A percentile compares a stretch with the other conserved stretches of the same genome.
These are phyloP conservation scores for Baorangia bicolor DNA, from an alignment of 768 basidiomycete genomes.

Conservation along the genomic window DNA sequence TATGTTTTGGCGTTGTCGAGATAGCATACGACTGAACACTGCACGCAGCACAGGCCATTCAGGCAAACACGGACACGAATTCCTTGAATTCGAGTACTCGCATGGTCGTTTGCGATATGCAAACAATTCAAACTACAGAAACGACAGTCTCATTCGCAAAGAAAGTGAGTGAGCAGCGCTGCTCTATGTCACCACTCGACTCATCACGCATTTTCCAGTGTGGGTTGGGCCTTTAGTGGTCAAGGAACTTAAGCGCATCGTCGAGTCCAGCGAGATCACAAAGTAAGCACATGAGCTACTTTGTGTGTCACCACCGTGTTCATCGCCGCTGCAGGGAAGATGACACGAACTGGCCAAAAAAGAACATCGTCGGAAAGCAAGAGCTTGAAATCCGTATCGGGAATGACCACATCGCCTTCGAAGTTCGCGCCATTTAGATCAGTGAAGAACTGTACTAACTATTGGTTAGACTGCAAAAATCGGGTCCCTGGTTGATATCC, in stretches of 20 bases:
- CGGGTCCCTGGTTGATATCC: slow-evolving; percentile 93
- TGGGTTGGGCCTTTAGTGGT: slow-evolving; percentile 91
- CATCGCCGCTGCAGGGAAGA: slow-evolving; percentile 73
- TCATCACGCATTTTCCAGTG: slow-evolving; percentile 52
- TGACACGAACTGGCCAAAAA: slow-evolving; percentile 98
- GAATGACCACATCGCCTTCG: slow-evolving; percentile 95
- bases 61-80: slow-evolving; percentile 96
- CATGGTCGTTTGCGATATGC: slow-evolving; percentile 96
- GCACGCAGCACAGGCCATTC: slow-evolving; percentile 78
- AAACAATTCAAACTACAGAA: slow-evolving; percentile 99
- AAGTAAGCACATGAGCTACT: slow-evolving; percentile 51
- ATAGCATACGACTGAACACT: neutral
- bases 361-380: slow-evolving; percentile 98
- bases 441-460: neutral
- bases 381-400: slow-evolving; percentile 94
- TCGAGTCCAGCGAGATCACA: slow-evolving; percentile 90
- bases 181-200: neutral
- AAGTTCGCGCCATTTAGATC: slow-evolving; percentile 50
- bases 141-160: slow-evolving; percentile 97
- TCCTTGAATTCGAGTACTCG: slow-evolving; percentile 97
- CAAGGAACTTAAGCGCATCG: slow-evolving; percentile 92
- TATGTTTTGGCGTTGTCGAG: slow-evolving; percentile 28
- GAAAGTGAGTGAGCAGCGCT: slow-evolving; percentile 69
- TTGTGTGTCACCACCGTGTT: neutral
- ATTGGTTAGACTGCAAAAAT: slow-evolving; percentile 91